Evolutionary conservation across 176 grass and related monocot species (phyloP).

Genomic region (Avena eriantha): DNA sequence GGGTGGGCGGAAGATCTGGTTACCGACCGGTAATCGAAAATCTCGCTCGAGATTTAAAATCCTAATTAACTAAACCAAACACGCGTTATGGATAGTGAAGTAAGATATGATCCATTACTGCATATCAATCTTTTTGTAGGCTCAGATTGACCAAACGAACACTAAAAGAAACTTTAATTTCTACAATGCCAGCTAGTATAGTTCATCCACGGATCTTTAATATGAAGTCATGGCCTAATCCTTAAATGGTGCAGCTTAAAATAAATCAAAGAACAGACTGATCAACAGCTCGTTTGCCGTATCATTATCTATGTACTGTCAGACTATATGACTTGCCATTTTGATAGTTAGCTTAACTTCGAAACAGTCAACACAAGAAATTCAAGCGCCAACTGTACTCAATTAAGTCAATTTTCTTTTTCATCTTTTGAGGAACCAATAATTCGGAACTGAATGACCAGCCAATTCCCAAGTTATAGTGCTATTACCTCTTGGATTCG

Average conservation of each 20-base stretch:
- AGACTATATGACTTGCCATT: background rate
- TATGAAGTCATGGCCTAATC: background rate
- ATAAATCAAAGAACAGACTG: background rate
- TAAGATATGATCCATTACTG: background rate
- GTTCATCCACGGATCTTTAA: background rate
- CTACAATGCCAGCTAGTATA: too few species aligned
- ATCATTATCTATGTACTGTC: background rate
- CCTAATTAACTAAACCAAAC: too few species aligned
- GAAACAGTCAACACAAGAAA: background rate
- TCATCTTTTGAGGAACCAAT: constrained; percentile 12
- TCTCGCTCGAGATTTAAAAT: too few species aligned
- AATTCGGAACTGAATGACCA: constrained; percentile 7
- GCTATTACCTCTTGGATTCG: constrained; percentile 74
- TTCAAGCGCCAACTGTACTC: background rate
- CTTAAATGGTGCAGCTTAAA: too few species aligned
- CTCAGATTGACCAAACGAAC: background rate
- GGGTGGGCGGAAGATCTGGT: too few species aligned
- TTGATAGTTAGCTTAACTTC: background rate
- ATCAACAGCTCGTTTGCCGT: background rate
- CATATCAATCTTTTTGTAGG: background rate
- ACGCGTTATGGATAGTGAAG: background rate
- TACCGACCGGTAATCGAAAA: too few species aligned
- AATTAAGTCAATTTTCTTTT: background rate
- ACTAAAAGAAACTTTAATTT: background rate
- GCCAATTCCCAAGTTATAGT: constrained; percentile 25